Conservation (phyloP, 495 filamentous ascomycete species). For the Podospora appendiculata region DNA sequence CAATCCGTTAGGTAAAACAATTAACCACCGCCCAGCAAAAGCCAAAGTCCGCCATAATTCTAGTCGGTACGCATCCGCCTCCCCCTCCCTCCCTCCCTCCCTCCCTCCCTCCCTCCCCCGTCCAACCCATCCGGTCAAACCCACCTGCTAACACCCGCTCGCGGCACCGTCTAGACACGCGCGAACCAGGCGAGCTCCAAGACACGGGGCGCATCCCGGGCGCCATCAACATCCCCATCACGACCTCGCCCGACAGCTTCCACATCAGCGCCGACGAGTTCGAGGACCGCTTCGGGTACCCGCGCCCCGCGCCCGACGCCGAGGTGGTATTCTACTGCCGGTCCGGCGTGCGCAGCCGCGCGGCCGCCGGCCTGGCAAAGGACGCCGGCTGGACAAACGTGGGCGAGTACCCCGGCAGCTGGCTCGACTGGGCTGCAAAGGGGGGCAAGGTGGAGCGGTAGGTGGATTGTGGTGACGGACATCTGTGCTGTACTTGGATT, state of each 20-base stretch:
- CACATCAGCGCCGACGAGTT: conserved; percentile 72
- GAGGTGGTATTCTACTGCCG: conserved; percentile 89
- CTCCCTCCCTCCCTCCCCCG: not conserved
- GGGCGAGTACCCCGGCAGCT: conserved; percentile 82
- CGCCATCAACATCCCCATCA: conserved; percentile 72
- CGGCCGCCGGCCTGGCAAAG: conserved; percentile 73
- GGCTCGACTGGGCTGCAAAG: conserved; percentile 75
- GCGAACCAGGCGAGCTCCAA: conserved; percentile 72
- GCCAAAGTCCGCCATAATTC: not conserved
- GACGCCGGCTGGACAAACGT: conserved; percentile 67
- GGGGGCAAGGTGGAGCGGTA: conserved; percentile 53
- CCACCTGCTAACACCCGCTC: no score
- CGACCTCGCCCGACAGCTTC: conserved; percentile 66
- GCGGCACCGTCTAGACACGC: conserved; percentile 50
- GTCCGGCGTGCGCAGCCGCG: conserved; percentile 71
- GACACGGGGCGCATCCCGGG: conserved; percentile 68
- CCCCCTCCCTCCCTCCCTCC: not conserved
- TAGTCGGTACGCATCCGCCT: not conserved
- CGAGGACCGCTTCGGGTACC: conserved; percentile 60
- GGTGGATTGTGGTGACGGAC: not conserved
- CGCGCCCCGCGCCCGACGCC: conserved; percentile 45
- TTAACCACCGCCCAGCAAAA: conserved; percentile 3
- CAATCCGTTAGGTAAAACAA: conserved; percentile 11
- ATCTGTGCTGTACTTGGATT: no score
- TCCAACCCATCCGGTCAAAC: not conserved